These are phyloP conservation scores for Parathielavia appendiculata DNA, from an alignment of 495 filamentous ascomycete genomes.

Conservation along the genomic window DNA sequence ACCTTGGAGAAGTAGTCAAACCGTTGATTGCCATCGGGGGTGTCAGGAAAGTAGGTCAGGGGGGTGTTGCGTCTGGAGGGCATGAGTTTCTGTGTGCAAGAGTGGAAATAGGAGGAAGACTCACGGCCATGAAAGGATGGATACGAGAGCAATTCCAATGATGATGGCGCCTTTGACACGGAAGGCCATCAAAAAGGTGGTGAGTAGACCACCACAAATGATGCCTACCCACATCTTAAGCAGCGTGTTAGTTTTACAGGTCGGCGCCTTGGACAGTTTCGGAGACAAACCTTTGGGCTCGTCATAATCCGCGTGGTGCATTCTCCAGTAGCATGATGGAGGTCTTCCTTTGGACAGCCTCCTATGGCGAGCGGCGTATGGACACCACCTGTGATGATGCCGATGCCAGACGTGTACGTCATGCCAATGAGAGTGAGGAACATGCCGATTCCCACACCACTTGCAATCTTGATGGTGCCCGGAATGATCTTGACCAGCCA, in stretches of 20 bases:
- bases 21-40: constrained; percentile 53
- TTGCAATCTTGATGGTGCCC: constrained; percentile 72
- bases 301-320: constrained; percentile 55
- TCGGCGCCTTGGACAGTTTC: background rate
- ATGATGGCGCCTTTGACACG: constrained; percentile 73
- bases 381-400: constrained; percentile 56
- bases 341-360: constrained; percentile 51
- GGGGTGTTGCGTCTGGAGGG: constrained; percentile 53
- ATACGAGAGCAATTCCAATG: constrained; percentile 75
- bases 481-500: constrained; percentile 80
- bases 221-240: constrained; percentile 68
- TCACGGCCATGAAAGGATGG: constrained; percentile 74
- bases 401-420: constrained; percentile 71
- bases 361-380: constrained; percentile 64
- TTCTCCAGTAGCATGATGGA: constrained; percentile 30
- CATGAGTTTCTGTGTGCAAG: constrained; percentile 7
- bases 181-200: constrained; percentile 73
- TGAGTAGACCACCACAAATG: constrained; percentile 70
- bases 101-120: constrained; percentile 14
- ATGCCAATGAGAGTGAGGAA: constrained; percentile 75
- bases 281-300: constrained; percentile 50
- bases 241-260: constrained; percentile 18
- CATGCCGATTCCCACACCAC: constrained; percentile 72
- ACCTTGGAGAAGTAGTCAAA: constrained; percentile 78
- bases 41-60: constrained; percentile 76